Evolutionary conservation across 176 grass and related monocot species (phyloP).

Genomic region (Carex littledalei): DNA sequence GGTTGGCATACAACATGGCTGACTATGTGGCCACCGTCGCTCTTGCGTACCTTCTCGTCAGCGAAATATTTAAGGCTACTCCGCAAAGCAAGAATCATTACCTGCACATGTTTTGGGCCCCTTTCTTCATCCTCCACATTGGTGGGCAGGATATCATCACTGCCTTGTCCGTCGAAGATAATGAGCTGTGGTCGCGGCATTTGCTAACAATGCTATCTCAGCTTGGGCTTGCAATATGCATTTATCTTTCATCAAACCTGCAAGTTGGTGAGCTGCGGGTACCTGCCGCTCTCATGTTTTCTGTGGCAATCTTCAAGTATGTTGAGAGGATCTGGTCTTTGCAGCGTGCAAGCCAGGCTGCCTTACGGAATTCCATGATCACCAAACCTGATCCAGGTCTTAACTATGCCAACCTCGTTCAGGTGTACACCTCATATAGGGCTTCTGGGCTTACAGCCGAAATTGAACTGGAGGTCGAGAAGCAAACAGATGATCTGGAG

Average conservation of each 20-base stretch:
- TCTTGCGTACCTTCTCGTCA: slow-evolving; percentile 21
- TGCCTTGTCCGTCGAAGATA: not conserved
- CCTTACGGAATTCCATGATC: too few relatives aligned
- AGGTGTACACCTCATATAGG: too few relatives aligned
- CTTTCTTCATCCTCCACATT: slow-evolving; percentile 59
- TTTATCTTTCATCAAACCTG: not conserved
- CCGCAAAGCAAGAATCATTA: not conserved
- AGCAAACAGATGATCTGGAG: too few relatives aligned
- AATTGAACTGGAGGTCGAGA: too few relatives aligned
- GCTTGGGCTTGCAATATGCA: slow-evolving; percentile 19
- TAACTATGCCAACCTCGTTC: too few relatives aligned
- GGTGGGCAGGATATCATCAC: slow-evolving; percentile 32
- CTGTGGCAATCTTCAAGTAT: too few relatives aligned
- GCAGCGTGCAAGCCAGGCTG: too few relatives aligned
- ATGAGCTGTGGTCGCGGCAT: slow-evolving; percentile 32
- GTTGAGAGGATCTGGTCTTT: too few relatives aligned
- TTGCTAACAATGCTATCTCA: slow-evolving; percentile 31
- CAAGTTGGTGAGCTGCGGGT: not conserved
- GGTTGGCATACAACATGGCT: slow-evolving; percentile 28
- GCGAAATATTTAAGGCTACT: not conserved
- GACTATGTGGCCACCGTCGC: slow-evolving; percentile 22
- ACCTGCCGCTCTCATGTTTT: too few relatives aligned
- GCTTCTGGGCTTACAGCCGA: too few relatives aligned
- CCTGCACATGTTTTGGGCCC: slow-evolving; percentile 52
- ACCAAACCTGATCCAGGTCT: too few relatives aligned